Evolutionary conservation across 495 filamentous ascomycete species (phyloP), one percentile per base, ranked within the genome.

Genomic region (Aspergillus panamensis): DNA sequence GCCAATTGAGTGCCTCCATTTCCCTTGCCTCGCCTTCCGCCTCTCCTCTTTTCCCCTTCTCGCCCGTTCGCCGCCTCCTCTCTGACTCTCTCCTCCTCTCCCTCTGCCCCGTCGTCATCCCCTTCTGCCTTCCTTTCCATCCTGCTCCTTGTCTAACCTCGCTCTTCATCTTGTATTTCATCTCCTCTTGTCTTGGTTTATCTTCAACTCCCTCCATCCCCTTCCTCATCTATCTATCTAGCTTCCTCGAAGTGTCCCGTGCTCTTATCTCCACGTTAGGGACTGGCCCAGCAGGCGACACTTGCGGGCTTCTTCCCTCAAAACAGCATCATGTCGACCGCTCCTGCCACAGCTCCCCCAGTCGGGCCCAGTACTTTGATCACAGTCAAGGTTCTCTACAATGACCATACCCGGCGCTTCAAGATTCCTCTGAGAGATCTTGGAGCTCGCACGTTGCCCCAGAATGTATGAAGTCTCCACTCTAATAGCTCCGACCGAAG

Each of bases 401-500:
- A 77, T 50, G 84, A 90, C 63, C 88, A 85, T 60, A 88, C 84
- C 62, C 84, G 89, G 50, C 87, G 92, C 66, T 91, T 96, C 76
- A 97, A 96, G 80, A 79, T 99, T 14, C 87, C 91, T 37, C 77
- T 99, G 69, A 83, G 81, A 62, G 94, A 99, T 63, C 82, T 97
- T n/a, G 86, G 83, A 55, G 79, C 87, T 35, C 82, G 79, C 59
- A 80, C 84, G 48, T 79, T 99, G 51, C 89, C 91, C 60, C 78
- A 83, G 65, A 96, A 93, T 89, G 94, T 97, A 81, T 66, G 35
- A 39, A 39, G 89, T 49, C 68, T 66, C 71, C 68, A 71, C 69
- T 63, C 57, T 5, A 5, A 25, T 19, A 70, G 69, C 63, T 71
- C 64, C 69, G 62, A 66, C 62, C 72, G 67, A 63, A 58, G 56